Evolutionary conservation across 352 stramenopile species (phyloP).

Genomic region (Pythium coloratum): DNA sequence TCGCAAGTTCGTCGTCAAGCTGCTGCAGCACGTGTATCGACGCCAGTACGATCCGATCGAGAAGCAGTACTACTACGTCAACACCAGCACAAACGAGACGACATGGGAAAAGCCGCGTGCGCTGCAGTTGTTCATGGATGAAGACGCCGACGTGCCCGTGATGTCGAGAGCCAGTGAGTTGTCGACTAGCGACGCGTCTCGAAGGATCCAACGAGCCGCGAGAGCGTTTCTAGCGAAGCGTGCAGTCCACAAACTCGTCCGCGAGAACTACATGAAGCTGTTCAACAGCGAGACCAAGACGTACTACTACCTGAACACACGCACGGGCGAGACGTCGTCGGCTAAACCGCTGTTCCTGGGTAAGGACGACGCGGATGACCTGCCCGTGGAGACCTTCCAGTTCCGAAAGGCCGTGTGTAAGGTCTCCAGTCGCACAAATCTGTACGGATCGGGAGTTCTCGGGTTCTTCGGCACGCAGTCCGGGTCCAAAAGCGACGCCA

Average conservation of each 20-base stretch:
- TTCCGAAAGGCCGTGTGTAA: conserved; percentile 71
- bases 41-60: conserved; percentile 62
- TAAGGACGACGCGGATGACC: conserved; percentile 36
- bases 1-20: conserved; percentile 33
- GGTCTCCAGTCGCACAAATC: conserved; percentile 43
- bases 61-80: conserved; percentile 67
- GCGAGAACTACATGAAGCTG: conserved; percentile 79
- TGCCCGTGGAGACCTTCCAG: conserved; percentile 62
- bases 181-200: conserved; percentile 34
- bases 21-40: conserved; percentile 53
- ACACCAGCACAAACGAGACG: conserved; percentile 61
- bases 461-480: conserved; percentile 37
- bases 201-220: conserved; percentile 49
- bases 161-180: conserved; percentile 11
- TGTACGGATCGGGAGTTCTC: conserved; percentile 48
- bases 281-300: conserved; percentile 45
- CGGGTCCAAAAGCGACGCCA: neutral
- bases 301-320: conserved; percentile 75
- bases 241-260: conserved; percentile 44
- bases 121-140: conserved; percentile 43
- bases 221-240: conserved; percentile 42
- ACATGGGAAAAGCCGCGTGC: conserved; percentile 56
- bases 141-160: conserved; percentile 23
- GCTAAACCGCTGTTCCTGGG: conserved; percentile 54
- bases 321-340: conserved; percentile 37